phyloP scores from a whole-genome alignment of 2,329 filamentous ascomycete species.

The Didymella keratinophila region DNA sequence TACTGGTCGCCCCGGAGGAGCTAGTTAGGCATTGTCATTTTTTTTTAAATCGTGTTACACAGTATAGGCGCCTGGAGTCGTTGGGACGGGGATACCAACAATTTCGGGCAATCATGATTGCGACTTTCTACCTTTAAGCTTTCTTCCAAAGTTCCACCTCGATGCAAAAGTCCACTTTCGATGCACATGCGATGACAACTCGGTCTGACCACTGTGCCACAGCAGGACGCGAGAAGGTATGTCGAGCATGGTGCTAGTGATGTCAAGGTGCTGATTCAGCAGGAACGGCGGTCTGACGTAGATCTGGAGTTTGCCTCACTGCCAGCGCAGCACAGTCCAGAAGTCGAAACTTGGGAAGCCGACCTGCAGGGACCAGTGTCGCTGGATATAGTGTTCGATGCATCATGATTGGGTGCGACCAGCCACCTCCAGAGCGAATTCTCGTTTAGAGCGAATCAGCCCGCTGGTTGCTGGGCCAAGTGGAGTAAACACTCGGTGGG shows the following conservation, averaged over 20 bases:
- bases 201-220: background rate
- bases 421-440: constrained; percentile 30
- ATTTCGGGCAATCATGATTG: background rate
- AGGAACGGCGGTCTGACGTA: constrained; percentile 22
- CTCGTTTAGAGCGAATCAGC: constrained; percentile 27
- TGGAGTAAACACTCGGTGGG: constrained; percentile 32
- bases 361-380: constrained; percentile 15
- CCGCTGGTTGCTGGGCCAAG: constrained; percentile 35
- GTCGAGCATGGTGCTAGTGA: background rate
- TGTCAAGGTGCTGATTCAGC: background rate
- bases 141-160: no score
- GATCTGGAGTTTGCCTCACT: constrained; percentile 14
- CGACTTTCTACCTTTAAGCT: background rate
- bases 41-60: background rate
- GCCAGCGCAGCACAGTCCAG: constrained; percentile 16
- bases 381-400: constrained; percentile 8
- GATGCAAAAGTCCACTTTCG: no score
- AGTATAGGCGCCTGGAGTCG: constrained; percentile 7
- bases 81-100: constrained; percentile 14
- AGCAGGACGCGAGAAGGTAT: background rate
- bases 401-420: constrained; percentile 28
- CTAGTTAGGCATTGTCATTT: background rate
- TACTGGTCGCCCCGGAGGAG: constrained; percentile 1
- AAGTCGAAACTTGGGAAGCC: constrained; percentile 19
- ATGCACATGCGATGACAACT: background rate